Percentiles rank a stretch among this genome's conserved stretches.
phyloP scores from a whole-genome alignment of 257 asterid genomes.

The Petunia secreta region DNA sequence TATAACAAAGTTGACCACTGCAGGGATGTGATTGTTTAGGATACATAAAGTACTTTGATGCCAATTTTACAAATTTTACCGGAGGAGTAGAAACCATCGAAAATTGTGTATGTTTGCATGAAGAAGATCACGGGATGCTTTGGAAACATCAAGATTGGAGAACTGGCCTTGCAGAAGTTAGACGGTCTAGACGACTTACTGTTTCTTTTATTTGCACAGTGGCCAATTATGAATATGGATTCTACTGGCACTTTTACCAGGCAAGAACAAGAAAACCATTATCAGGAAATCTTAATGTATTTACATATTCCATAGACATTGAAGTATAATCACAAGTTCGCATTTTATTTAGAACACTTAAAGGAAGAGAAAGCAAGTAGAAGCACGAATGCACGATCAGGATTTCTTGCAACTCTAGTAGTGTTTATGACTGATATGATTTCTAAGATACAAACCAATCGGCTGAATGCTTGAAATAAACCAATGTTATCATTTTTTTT shows the following conservation, averaged over 20 bases:
- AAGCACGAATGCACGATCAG: constrained; percentile 14
- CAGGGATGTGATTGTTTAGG: constrained; percentile 99
- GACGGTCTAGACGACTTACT: constrained; percentile 95
- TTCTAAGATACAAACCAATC: neutral
- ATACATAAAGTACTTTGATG: constrained; percentile 81
- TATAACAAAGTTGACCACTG: constrained; percentile 25
- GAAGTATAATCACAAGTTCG: neutral
- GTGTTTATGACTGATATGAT: constrained; percentile 1
- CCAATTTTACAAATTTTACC: constrained; percentile 84
- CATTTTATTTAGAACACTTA: constrained; percentile 3
- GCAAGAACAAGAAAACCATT: constrained; percentile 42
- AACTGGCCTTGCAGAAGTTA: constrained; percentile 90
- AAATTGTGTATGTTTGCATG: constrained; percentile 97
- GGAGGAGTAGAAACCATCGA: constrained; percentile 97
- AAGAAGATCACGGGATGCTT: constrained; percentile 92
- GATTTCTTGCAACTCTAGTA: neutral
- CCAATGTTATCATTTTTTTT: neutral
- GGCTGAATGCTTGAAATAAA: neutral
- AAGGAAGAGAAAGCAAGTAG: constrained; percentile 14
- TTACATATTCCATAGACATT: constrained; percentile 5
- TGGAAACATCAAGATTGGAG: constrained; percentile 99
- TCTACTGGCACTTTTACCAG: constrained; percentile 99
- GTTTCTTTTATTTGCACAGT: constrained; percentile 94
- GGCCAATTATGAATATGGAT: constrained; percentile 96
- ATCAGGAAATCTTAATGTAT: constrained; percentile 8